Base-by-base conservation (phyloP, 768 basidiomycete genomes). In the Agrocybe pediades region DNA sequence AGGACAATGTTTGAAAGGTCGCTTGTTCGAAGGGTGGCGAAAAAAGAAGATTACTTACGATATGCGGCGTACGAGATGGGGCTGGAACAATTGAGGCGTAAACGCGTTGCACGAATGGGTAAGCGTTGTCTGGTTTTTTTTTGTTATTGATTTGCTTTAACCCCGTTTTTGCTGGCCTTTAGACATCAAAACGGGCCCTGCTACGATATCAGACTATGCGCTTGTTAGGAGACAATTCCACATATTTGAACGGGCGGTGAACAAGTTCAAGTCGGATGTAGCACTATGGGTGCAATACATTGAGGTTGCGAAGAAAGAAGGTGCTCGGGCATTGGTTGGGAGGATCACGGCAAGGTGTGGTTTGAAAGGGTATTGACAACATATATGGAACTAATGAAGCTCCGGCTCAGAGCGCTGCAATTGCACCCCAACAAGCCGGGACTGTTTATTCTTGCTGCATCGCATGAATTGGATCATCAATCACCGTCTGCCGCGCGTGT, bases 31-130 rank as follows among this genome's bases (percentile, higher is more conserved):
- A 83, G 92, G 46, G 80, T 91, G 29, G 86, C 92, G 4, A 86
- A 88, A 70, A 95, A 95, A 71, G 76, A 83, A 9, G 95, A 98
- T 71, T 97, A 86, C 71, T 71, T 96, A 66, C 87, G 91, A 24
- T 98, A 98, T 74, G 87, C 84, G n/a, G 80, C 88, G 4, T 97
- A 95, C 68, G 93, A 95, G 73, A 94, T 93, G 85, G 81, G 81
- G 9, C 78, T 97, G 41, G 95, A 97, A 68, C 82, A 85, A 30
- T 71, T 97, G 60, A 76, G 92, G 25, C 77, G 83, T 61, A 92
- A 94, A 65, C 79, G 94, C 49, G 78, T 81, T 24, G 81, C 86
- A 59, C 79, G 91, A 27, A 67, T 92, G 49, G 83, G 92, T 94
- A 66, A 49, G 83, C 59, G 17, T 46, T 29, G 19, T 30, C 16